Evolutionary conservation across 1,284 basidiomycete species (phyloP), one percentile per base, ranked within the genome.

Genomic region (Anthracocystis walkeri): DNA sequence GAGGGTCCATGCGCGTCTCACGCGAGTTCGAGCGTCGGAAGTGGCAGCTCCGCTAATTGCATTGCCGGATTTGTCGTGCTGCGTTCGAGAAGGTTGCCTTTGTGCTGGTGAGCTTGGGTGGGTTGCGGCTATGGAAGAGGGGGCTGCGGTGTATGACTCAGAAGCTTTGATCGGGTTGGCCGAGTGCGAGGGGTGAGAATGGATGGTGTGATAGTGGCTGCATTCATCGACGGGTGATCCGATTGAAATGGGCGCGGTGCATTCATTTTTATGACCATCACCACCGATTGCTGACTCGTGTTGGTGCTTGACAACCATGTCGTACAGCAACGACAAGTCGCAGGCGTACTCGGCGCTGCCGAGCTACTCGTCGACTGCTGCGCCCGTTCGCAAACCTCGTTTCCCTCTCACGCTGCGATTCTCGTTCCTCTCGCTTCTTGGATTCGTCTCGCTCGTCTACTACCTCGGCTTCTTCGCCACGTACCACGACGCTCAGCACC

Each of bases 371-470:
- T 27, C 62, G 14, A 21, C 58, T 42, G 14, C 35, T 16, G 44
- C 49, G 23, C 25, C 44, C n/a, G 29, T 18, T 44, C 62, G 67
- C 46, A 62, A 59, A 55, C 52, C 54, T 18, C 55, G 63, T 23
- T n/a, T 25, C 1, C 52, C 59, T 8, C n/a, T 59, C 20, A 41
- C 46, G 10, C 29, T 66, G 55, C 63, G 67, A 23, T 53, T 55
- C 11, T 48, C 53, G 12, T 61, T 74, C 25, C 54, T 74, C 25
- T 68, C 58, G 11, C 55, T 74, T 10, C n/a, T 68, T 3, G 51
- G 55, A 25, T 56, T 74, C 23, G 57, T 61, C 25, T 40, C 54
- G 29, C 55, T 74, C 38, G 63, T 74, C 33, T 69, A 60, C 51
- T 69, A 65, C 40, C 48, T 58, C n/a, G 52, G 54, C 48, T 49